Base-by-base conservation (phyloP, 345 rosid genomes). In the Moringa oleifera region DNA sequence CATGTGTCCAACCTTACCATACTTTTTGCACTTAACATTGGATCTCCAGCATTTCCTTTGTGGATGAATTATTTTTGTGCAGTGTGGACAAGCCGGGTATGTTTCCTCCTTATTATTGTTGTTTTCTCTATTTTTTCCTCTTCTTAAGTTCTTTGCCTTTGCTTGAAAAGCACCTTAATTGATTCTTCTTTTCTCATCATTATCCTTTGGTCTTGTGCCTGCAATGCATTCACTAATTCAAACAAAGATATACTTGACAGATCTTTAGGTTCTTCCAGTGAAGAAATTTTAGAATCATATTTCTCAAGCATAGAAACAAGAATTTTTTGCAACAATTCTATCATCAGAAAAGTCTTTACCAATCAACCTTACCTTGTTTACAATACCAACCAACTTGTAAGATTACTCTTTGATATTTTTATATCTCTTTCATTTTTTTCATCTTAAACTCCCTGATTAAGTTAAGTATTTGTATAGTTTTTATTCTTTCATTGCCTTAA, bases 321-420 rank as follows among this genome's bases (percentile, higher is more conserved):
- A 36, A 59, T 37, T 25, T 60, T 60, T 18, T 68, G n/a, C n/a
- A 55, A 68, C 60, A 3, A 68, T 61, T 60, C 24, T 58, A 18
- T 18, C 46, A 37, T 68, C n/a, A 52, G 65, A 52, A 18, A 68
- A 36, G 24, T 68, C 37, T 4, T 5, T 33, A 11, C 37, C 37
- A 33, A 33, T 5, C 5, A 33, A 11, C 11, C 37, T 33, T 33
- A 33, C 37, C 11, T 33, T 33, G 11, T 33, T 33, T 5, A 11
- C 37, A 33, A 33, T 33, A 11, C 37, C 5, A 11, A 33, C 6
- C 5, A 33, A 11, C 37, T 11, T 33, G 11, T 33, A 11, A 4
- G 37, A 5, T 4, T 33, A 33, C 5, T 33, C 37, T 33, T 33
- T 33, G 11, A 33, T 33, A 11, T 5, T 33, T 33, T n/a, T 33